Base-by-base conservation (phyloP, 169 alveolate genomes). In the Ichthyophthirius multifiliis region DNA sequence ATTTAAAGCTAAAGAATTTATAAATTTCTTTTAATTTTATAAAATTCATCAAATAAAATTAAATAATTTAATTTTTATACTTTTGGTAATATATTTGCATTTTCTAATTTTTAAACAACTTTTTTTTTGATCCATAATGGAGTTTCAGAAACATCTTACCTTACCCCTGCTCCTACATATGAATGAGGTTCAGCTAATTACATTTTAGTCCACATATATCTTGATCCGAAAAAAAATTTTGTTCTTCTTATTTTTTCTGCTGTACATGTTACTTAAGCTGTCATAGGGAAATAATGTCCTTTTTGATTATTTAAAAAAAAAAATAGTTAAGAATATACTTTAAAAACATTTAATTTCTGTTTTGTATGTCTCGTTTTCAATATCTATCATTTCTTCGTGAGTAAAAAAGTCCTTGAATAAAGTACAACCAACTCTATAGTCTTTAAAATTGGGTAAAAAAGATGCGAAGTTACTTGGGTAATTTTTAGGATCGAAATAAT, bases 201-300 rank as follows among this genome's bases (percentile, higher is more conserved):
- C 15, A 43, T 31, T 41, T 80, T 75, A 13, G 94, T 89, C 96
- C 96, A 92, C 90, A 92, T 84, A 65, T 92, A 92, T 71, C 96
- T 81, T 15, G 77, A 83, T 9, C 92, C 91, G 76, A 92, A 92
- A 83, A 92, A 92, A 85, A 89, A 92, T 73, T 92, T 92, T 0
- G 94, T 89, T 65, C 96, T 86, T 43, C 84, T 87, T 1, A 92
- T 74, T 15, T 74, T 76, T 4, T 81, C 79, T 44, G 82, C 82
- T 9, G 84, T 83, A 47, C 64, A 87, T 6, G 96, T 67, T 35
- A 84, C 74, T 37, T 92, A 79, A 20, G 93, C 93, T 16, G 96
- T 92, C 76, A 76, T 84, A 4, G 92, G 92, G 20, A 92, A 44
- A 64, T 83, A 89, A 13, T 65, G 78, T 27, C 88, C 92, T 55